Base-by-base conservation (phyloP, 2,329 filamentous ascomycete genomes). In the Aspergillus sp. region DNA sequence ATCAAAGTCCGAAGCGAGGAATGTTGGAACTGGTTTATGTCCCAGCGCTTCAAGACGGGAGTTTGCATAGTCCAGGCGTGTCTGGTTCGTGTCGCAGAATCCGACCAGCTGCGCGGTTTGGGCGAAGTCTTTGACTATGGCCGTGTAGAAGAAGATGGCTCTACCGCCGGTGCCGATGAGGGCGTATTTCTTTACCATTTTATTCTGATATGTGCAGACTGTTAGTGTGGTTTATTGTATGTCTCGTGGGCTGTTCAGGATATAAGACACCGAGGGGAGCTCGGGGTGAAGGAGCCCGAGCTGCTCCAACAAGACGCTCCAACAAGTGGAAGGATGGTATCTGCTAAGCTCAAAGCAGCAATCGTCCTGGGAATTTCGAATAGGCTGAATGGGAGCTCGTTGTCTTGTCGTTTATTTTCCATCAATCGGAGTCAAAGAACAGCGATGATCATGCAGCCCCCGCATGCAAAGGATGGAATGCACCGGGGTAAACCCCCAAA, bases 31-130 rank as follows among this genome's bases (percentile, higher is more conserved):
- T 2, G 72, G 64, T 2, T 62, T 68, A 62, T 84, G 77, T 23
- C 81, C 80, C 1, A 86, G 70, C 3, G 45, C 50, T 40, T 63
- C 51, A 17, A 64, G 52, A 4, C 47, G 54, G 7, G 48, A 67
- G 67, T 84, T 85, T 62, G 83, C 84, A 69, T 81, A 82, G 64
- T 82, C 71, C 76, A 87, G 80, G 4, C 84, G 82, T 0, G 84
- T 86, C 62, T 83, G 79, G 68, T 87, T 87, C 4, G 81, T 84
- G 64, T 87, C 84, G 69, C 84, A 86, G 55, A 87, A 73, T 1
- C 76, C 84, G 15, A 86, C 83, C 19, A 87, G 76, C 35, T 73
- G 66, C 0, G 82, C 81, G 0, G 81, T 84, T 9, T 71, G 64
- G 49, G 70, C 70, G 71, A 83, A 86, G 59, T 83, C 79, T 31